Base-by-base conservation (phyloP, 495 filamentous ascomycete species). In the Articulospora tetracladia region DNA sequence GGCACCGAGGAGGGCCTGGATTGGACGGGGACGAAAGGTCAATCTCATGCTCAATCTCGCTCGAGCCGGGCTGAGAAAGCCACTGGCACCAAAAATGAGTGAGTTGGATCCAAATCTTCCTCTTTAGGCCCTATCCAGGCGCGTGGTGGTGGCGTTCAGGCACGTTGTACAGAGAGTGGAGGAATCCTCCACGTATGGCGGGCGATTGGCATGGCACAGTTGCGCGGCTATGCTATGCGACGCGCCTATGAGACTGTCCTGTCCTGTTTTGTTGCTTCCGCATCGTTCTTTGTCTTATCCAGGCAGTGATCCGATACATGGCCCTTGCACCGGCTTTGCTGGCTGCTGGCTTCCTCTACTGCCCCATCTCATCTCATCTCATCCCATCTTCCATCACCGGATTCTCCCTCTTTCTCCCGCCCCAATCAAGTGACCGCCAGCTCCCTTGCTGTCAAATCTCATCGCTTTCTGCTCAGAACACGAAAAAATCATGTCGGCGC, bases 401-500 rank as follows among this genome's bases (percentile, higher is more conserved):
- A 6, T 26, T 27, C 2, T 6, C 6, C 47, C 6, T 13, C 23
- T 50, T 25, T 13, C n/a, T 27, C 47, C 7, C 22, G 19, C 25
- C 20, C 4, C 7, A n/a, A 50, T 50, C 47, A 25, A 50, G 25
- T 50, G 25, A 50, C 4, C 23, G 8, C 19, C 24, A 25, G 4
- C 47, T 19, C 8, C 8, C 39, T 3, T 44, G 3, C 15, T 17
- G 3, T 44, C 3, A 44, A 44, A 44, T 15, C 17, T 15, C 39
- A 44, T 11, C 15, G 15, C 39, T 17, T 50, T 25, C 20, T 4
- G 24, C 47, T n/a, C 34, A 39, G n/a, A 39, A 50, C 25, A 11
- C 22, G 11, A 26, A 12, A 10, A 50, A 25, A 50, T 50, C 19
- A 81, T 82, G 79, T 74, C 79, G 41, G 74, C 78, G 15, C 62